Base-by-base conservation (phyloP, 1,139 yeast species). In the Hansenula anomala region DNA sequence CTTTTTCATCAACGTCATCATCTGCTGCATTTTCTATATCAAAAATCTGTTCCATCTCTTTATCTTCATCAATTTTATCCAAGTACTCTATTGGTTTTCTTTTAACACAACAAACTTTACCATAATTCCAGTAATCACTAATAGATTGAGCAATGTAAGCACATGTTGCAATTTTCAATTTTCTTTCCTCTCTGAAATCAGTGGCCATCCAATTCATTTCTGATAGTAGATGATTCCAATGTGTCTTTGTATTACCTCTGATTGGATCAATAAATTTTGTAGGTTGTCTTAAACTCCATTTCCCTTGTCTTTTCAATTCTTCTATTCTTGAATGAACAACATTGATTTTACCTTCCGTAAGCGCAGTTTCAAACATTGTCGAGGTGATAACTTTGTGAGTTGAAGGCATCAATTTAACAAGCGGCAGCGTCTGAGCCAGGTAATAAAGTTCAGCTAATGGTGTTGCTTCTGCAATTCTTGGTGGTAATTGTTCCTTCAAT, bases 281-380 rank as follows among this genome's bases (percentile, higher is more conserved):
- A 1, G 95, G 96, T 58, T 94, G 98, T 37, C 96, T 72, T 40
- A 90, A 66, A 22, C 96, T 84, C 98, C 98, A 94, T 52, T 85
- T 80, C 6, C 88, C 87, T 41, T 83, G 82, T 38, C 95, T 69
- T 56, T 89, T 87, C 44, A 94, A 69, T 57, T 90, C 97, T 55
- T 92, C 98, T 34, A 94, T 90, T 42, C 97, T 74, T 4, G 95
- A 86, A 53, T 88, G 86, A 14, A 88, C 78, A n/a, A 89, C 96
- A 0, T 96, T 88, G 10, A 92, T 79, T 56, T 90, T 86, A 9
- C 97, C 96, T 57, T 92, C 99, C n/a, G 88, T 73, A 23, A 90
- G 66, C 0, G 96, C 88, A 52, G 85, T 74, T 54, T 88, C 95
- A 62, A 79, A 92, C 43, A 86, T 78, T 36, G 86, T 94, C 0